These are phyloP conservation scores for Fraxinus paxiana DNA, from an alignment of 305 asterid species.

Conservation along the genomic window DNA sequence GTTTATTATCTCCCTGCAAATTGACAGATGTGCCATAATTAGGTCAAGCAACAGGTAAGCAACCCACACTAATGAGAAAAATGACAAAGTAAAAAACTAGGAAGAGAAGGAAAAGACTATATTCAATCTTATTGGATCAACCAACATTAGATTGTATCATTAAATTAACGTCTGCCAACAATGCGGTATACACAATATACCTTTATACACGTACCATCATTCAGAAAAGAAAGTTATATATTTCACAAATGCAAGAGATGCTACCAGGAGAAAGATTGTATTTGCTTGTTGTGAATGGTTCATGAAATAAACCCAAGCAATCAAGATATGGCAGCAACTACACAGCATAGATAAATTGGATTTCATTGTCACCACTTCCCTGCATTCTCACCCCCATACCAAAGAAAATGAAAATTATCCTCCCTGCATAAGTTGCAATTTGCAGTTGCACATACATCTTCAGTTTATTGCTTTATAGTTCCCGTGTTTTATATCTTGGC, in stretches of 20 bases:
- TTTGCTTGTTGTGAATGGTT: background rate
- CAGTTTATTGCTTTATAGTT: background rate
- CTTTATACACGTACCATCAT: conserved; percentile 4
- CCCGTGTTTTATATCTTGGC: background rate
- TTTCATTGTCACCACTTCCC: background rate
- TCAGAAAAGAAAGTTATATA: conserved; percentile 5
- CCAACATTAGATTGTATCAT: background rate
- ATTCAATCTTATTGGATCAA: conserved; percentile 5
- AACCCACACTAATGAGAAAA: background rate
- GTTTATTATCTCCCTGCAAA: conserved; percentile 59
- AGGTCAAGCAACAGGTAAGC: conserved; percentile 22
- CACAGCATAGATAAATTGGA: background rate
- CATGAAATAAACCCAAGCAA: background rate
- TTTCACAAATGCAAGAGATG: background rate
- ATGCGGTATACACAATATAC: background rate
- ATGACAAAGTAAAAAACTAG: background rate
- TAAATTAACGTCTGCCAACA: conserved; percentile 6
- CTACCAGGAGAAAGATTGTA: background rate
- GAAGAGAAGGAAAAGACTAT: conserved; percentile 6
- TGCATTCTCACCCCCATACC: background rate
- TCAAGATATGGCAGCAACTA: conserved; percentile 1
- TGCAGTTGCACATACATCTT: background rate
- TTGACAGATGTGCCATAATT: conserved; percentile 26
- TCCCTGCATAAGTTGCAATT: background rate
- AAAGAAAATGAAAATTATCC: background rate